A percentile compares a stretch with the other conserved stretches of the same genome.
These are phyloP conservation scores for Orbilia brochopaga DNA, from an alignment of 2,329 filamentous ascomycete species.

Conservation along the genomic window DNA sequence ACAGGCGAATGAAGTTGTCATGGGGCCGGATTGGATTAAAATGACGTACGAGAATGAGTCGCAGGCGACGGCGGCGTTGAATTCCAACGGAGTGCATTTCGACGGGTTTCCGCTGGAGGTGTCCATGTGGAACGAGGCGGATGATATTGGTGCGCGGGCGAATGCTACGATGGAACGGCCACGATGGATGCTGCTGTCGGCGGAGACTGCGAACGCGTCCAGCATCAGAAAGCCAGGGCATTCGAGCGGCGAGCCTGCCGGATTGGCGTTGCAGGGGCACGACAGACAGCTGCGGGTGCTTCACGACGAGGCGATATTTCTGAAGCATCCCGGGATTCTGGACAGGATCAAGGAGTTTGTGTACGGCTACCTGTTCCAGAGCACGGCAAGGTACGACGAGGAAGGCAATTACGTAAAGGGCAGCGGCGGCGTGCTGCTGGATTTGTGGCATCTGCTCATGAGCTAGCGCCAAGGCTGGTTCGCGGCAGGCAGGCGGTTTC, in stretches of 20 bases:
- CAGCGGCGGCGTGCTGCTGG: slow-evolving; percentile 34
- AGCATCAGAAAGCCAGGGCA: slow-evolving; percentile 11
- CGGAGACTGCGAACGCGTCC: slow-evolving; percentile 6
- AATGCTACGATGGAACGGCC: slow-evolving; percentile 26
- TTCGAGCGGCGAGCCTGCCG: slow-evolving; percentile 18
- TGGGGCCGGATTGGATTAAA: slow-evolving; percentile 44
- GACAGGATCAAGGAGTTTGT: slow-evolving; percentile 33
- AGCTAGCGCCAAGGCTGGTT: slow-evolving; percentile 7
- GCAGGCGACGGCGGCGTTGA: slow-evolving; percentile 25
- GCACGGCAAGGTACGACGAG: slow-evolving; percentile 41
- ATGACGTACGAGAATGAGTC: slow-evolving; percentile 47
- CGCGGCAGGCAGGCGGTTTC: neutral
- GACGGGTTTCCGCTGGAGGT: slow-evolving; percentile 42
- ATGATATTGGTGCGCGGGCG: slow-evolving; percentile 23
- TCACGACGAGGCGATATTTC: slow-evolving; percentile 44
- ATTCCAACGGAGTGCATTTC: slow-evolving; percentile 41
- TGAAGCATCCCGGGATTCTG: slow-evolving; percentile 38
- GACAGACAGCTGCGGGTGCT: slow-evolving; percentile 43
- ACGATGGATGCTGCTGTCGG: slow-evolving; percentile 39
- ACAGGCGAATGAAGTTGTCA: slow-evolving; percentile 44
- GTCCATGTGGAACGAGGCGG: slow-evolving; percentile 30
- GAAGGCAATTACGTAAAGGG: slow-evolving; percentile 48
- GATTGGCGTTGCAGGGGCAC: slow-evolving; percentile 8
- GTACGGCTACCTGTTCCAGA: slow-evolving; percentile 44
- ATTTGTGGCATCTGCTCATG: slow-evolving; percentile 40